Conservation (phyloP, 495 filamentous ascomycete species). For the Xylaria acuta region DNA sequence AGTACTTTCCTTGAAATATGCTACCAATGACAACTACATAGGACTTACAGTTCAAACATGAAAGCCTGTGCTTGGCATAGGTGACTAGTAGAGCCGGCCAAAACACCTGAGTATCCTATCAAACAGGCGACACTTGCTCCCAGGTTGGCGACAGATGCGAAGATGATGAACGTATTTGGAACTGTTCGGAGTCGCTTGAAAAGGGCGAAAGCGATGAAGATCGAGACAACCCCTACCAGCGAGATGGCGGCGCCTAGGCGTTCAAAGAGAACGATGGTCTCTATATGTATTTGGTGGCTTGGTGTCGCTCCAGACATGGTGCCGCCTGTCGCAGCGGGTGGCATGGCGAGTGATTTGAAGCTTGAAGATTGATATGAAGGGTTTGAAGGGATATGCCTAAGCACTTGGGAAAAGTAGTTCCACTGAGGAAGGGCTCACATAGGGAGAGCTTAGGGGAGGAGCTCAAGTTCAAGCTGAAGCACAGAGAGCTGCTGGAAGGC, state of each 20-base stretch:
- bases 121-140: conserved; percentile 77
- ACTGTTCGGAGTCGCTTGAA: conserved; percentile 70
- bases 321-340: background rate
- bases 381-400: background rate
- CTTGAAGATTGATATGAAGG: background rate
- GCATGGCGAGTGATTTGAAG: conserved; percentile 8
- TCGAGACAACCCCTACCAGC: conserved; percentile 68
- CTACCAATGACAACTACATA: background rate
- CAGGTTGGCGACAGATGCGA: conserved; percentile 82
- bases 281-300: conserved; percentile 31
- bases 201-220: conserved; percentile 71
- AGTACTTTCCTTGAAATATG: background rate
- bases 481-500: background rate
- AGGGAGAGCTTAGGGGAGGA: background rate
- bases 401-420: background rate
- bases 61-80: conserved; percentile 81
- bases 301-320: background rate
- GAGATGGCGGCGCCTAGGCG: conserved; percentile 64
- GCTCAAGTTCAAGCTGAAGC: conserved; percentile 2
- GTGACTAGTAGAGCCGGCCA: conserved; percentile 56
- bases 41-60: conserved; percentile 64
- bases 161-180: conserved; percentile 83
- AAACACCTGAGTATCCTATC: conserved; percentile 63
- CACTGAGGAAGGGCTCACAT: background rate
- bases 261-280: conserved; percentile 50